These are phyloP conservation scores for Amniculicola lignicola DNA, from an alignment of 495 filamentous ascomycete species.

Conservation along the genomic window DNA sequence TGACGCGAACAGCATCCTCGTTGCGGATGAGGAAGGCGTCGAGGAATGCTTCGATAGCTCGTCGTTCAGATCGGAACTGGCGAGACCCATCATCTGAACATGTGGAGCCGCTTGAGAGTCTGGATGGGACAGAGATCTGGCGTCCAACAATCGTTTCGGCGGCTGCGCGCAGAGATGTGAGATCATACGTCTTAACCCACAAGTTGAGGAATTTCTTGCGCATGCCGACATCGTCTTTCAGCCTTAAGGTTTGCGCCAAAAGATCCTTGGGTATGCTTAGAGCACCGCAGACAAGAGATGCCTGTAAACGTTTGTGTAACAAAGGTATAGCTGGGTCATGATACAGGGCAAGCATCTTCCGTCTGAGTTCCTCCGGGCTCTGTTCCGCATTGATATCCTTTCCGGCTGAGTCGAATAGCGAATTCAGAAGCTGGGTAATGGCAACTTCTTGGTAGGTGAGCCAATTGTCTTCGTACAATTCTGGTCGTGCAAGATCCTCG, in stretches of 20 bases:
- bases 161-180: conserved; percentile 49
- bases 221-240: conserved; percentile 59
- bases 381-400: conserved; percentile 17
- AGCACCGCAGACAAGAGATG: conserved; percentile 62
- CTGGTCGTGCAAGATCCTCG: conserved; percentile 54
- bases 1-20: conserved; percentile 48
- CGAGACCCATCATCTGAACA: conserved; percentile 30
- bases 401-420: conserved; percentile 47
- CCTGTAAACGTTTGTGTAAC: conserved; percentile 59
- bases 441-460: conserved; percentile 61
- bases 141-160: conserved; percentile 62
- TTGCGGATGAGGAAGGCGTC: conserved; percentile 59
- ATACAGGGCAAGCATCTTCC: conserved; percentile 52
- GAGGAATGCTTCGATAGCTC: conserved; percentile 52
- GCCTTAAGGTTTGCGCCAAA: conserved; percentile 46
- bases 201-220: conserved; percentile 55
- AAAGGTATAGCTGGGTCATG: conserved; percentile 51
- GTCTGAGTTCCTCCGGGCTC: conserved; percentile 35
- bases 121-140: conserved; percentile 40
- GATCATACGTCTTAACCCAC: conserved; percentile 59
- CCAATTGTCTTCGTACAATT: conserved; percentile 66
- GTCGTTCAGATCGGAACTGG: conserved; percentile 38
- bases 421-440: conserved; percentile 60
- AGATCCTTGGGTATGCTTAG: conserved; percentile 55
- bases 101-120: conserved; percentile 29